phyloP scores from a whole-genome alignment of 169 alveolate species.

The Neospora caninum region DNA sequence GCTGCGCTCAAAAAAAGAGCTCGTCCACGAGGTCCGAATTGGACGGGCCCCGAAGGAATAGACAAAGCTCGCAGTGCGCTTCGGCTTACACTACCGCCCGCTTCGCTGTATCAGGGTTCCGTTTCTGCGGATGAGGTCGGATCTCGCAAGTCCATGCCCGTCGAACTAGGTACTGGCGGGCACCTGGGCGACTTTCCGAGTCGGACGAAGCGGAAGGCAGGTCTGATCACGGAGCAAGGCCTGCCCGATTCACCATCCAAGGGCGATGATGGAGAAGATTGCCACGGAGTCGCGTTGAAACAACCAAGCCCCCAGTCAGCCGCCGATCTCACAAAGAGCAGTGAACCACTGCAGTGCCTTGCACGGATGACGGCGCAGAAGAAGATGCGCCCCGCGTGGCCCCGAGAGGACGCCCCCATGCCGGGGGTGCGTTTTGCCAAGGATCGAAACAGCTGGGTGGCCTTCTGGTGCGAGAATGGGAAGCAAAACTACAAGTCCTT shows the following conservation, averaged over 20 bases:
- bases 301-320: not conserved
- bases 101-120: not conserved
- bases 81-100: not conserved
- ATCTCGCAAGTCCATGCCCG: not conserved
- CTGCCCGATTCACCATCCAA: not conserved
- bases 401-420: conserved; percentile 52
- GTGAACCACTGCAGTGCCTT: not conserved
- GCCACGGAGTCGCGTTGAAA: no score
- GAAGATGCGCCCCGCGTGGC: conserved; percentile 21
- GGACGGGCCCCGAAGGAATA: not conserved
- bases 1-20: not conserved
- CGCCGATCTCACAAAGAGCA: not conserved
- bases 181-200: not conserved
- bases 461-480: conserved; percentile 67
- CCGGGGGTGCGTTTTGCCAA: conserved; percentile 66
- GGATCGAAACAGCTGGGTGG: conserved; percentile 67
- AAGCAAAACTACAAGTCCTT: conserved; percentile 58
- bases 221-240: not conserved
- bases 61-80: not conserved
- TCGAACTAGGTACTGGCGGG: not conserved
- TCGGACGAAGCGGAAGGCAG: not conserved
- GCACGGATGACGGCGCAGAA: not conserved
- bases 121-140: not conserved
- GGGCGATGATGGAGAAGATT: not conserved
- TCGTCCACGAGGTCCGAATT: not conserved